Evolutionary conservation across 83 land plant genomes (phyloP).

Genomic region (Thuja plicata): DNA sequence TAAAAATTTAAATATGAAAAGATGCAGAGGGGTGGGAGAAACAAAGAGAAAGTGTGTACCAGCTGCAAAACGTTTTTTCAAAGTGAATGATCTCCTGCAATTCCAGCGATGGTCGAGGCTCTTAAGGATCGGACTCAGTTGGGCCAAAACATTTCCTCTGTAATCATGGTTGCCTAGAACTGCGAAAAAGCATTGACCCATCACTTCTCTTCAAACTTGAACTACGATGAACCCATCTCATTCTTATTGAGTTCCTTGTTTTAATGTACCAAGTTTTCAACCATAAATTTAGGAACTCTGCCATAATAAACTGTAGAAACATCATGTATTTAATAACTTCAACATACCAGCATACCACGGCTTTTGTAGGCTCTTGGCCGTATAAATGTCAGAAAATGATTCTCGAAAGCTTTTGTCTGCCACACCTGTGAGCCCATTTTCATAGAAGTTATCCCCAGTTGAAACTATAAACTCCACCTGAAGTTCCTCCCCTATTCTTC

Average conservation of each 20-base stretch:
- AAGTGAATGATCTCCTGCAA: slow-evolving; percentile 53
- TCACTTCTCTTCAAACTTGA: background rate
- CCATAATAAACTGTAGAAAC: background rate
- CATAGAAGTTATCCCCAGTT: slow-evolving; percentile 52
- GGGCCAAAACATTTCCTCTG: slow-evolving; percentile 65
- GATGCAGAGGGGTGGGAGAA: background rate
- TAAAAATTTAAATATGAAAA: no score
- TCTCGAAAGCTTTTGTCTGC: slow-evolving; percentile 31
- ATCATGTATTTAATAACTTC: background rate
- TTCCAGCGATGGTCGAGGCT: slow-evolving; percentile 53
- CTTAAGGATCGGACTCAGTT: slow-evolving; percentile 49
- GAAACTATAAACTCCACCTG: slow-evolving; percentile 40
- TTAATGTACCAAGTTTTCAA: no score
- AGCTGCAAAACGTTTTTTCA: slow-evolving; percentile 18
- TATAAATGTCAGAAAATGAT: slow-evolving; percentile 50
- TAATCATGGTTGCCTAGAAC: slow-evolving; percentile 89
- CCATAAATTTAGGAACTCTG: no score
- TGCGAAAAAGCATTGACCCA: background rate
- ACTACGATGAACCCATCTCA: background rate
- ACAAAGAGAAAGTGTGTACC: background rate
- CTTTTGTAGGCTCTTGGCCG: slow-evolving; percentile 47
- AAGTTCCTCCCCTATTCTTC: slow-evolving; percentile 35
- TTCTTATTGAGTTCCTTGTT: no score
- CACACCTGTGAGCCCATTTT: slow-evolving; percentile 35
- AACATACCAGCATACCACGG: slow-evolving; percentile 55